Evolutionary conservation across 495 filamentous ascomycete species (phyloP), one percentile per base, ranked within the genome.

Genomic region (Penicillium ochrochloron): DNA sequence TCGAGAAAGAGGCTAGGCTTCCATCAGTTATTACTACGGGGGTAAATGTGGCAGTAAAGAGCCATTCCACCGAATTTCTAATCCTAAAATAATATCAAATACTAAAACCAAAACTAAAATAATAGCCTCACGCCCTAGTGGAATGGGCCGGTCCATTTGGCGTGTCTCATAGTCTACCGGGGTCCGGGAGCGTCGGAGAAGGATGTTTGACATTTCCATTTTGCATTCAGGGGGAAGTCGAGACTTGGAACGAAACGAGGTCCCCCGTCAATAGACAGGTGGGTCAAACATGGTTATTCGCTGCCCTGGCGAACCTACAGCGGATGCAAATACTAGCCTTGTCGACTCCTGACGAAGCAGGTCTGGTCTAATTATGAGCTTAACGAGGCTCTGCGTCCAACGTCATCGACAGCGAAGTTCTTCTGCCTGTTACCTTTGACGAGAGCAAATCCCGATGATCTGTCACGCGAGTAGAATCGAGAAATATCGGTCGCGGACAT

Each of bases 41-140:
- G n/a, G n/a, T n/a, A 31, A 29, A 12, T 15, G 48, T 25, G 25
- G 48, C 25, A 23, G 29, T 52, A 25, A 29, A 52, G 14, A 31
- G 23, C 25, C 48, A 14, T 31, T 27, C 25, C 25, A 27, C 25
- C 4, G 25, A 27, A 27, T 27, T 27, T 8, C 25, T 3, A 5
- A 27, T 27, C 23, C 5, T 31, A 52, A 51, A 31, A 48, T 48
- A 31, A 48, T 48, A 48, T 25, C 44, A 48, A 48, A 48, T 12
- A 12, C 44, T 17, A 17, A 39, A 21, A 27, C 31, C 1, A 33
- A 33, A 33, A 33, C 31, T 33, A 39, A 57, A 57, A 57, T 19
- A 63, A 63, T 63, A 58, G 61, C 61, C 34, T 59, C 55, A 59
- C 25, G 42, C 34, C 46, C 55, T 29, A 57, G 61, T 52, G 44